phyloP scores from a whole-genome alignment of 257 asterid genomes.

The Gentiana straminea region DNA sequence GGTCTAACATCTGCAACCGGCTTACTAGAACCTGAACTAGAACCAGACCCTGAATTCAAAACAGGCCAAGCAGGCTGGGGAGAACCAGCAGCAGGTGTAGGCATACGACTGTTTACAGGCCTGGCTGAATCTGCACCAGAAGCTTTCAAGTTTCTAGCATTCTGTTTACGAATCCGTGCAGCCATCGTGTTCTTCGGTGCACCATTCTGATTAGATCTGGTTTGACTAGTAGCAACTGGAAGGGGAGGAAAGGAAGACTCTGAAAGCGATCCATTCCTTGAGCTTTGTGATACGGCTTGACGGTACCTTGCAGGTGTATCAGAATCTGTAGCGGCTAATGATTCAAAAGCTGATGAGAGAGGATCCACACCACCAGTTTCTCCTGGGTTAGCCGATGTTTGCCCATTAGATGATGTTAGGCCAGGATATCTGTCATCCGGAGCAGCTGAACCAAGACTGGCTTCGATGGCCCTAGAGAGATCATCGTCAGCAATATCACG shows the following conservation, averaged over 20 bases:
- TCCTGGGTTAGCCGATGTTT: slow-evolving; percentile 20
- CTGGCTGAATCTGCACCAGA: slow-evolving; percentile 37
- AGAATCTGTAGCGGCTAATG: slow-evolving; percentile 33
- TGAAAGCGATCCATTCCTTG: slow-evolving; percentile 47
- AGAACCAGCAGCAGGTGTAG: slow-evolving; percentile 24
- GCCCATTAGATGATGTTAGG: slow-evolving; percentile 19
- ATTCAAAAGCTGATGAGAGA: slow-evolving; percentile 52
- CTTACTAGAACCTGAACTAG: slow-evolving; percentile 38
- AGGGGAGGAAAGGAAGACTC: slow-evolving; percentile 88
- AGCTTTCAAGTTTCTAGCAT: slow-evolving; percentile 27
- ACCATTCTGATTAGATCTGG: slow-evolving; percentile 31
- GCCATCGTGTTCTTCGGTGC: slow-evolving; percentile 53
- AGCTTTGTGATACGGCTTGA: slow-evolving; percentile 55
- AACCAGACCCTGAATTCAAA: slow-evolving; percentile 39
- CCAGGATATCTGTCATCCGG: slow-evolving; percentile 19
- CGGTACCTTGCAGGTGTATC: slow-evolving; percentile 61
- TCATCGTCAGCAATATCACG: slow-evolving; percentile 63
- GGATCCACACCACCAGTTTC: slow-evolving; percentile 38
- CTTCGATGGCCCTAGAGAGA: slow-evolving; percentile 76
- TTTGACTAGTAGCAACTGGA: slow-evolving; percentile 49
- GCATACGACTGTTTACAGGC: slow-evolving; percentile 32
- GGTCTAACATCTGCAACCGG: slow-evolving; percentile 18
- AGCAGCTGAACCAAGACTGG: slow-evolving; percentile 54
- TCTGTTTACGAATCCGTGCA: slow-evolving; percentile 45
- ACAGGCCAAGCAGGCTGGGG: slow-evolving; percentile 52